Conservation (phyloP, 495 filamentous ascomycete species). For the Penicillium paradoxum region DNA sequence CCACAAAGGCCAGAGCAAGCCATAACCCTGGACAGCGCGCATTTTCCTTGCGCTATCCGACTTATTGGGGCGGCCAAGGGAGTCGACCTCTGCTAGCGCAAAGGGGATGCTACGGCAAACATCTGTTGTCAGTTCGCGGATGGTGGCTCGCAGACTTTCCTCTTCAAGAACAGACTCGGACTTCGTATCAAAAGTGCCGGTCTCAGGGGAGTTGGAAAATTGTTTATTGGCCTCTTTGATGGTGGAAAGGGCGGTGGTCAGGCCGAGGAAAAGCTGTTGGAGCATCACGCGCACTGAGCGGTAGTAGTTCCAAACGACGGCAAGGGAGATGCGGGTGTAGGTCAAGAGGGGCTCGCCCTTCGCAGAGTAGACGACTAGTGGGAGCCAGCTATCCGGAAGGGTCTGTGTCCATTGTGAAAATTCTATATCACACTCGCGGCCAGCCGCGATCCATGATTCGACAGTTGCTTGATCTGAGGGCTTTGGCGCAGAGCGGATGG, state of each 20-base stretch:
- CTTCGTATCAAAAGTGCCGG: not conserved
- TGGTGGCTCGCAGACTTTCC: slow-evolving; percentile 8
- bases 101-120: slow-evolving; percentile 41
- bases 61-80: slow-evolving; percentile 24
- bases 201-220: not conserved
- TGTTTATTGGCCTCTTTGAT: slow-evolving; percentile 7
- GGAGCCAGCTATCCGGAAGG: slow-evolving; percentile 37
- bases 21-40: slow-evolving; percentile 33
- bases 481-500: slow-evolving; percentile 16
- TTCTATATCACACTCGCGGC: slow-evolving; percentile 27
- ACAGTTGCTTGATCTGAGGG: slow-evolving; percentile 15
- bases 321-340: slow-evolving; percentile 28
- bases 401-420: slow-evolving; percentile 33
- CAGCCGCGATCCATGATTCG: slow-evolving; percentile 23
- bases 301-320: slow-evolving; percentile 39
- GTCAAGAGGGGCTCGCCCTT: slow-evolving; percentile 35
- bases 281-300: slow-evolving; percentile 36
- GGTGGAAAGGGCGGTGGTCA: slow-evolving; percentile 21
- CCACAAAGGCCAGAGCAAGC: slow-evolving; percentile 43
- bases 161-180: slow-evolving; percentile 10
- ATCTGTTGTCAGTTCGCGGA: slow-evolving; percentile 39
- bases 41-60: slow-evolving; percentile 14
- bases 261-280: slow-evolving; percentile 28
- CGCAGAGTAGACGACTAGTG: slow-evolving; percentile 30
- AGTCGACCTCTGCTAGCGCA: slow-evolving; percentile 35